Percentiles rank a stretch among this genome's conserved stretches.
Evolutionary conservation across 2,329 filamentous ascomycete species (phyloP).

Genomic region (Sclerotinia glacialis): DNA sequence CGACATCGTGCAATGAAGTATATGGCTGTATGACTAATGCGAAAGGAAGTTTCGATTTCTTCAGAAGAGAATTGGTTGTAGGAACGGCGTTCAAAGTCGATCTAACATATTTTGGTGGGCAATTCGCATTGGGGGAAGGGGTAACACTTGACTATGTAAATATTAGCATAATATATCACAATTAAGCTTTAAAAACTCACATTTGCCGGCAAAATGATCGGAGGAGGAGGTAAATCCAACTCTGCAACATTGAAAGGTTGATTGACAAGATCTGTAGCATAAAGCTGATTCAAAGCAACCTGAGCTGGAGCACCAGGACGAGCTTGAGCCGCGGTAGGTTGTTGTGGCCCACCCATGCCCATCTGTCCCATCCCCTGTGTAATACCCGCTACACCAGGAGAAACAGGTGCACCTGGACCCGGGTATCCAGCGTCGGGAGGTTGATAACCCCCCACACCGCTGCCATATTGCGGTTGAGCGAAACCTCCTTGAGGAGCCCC

Average conservation of each 20-base stretch:
- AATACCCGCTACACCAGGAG: slow-evolving; percentile 61
- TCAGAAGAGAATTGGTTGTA: slow-evolving; percentile 86
- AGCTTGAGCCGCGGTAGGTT: slow-evolving; percentile 45
- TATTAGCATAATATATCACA: slow-evolving; percentile 42
- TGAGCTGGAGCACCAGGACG: slow-evolving; percentile 48
- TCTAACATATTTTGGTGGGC: slow-evolving; percentile 87
- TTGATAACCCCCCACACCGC: slow-evolving; percentile 53
- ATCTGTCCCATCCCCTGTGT: slow-evolving; percentile 82
- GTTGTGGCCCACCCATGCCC: slow-evolving; percentile 54
- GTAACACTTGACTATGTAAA: slow-evolving; percentile 74
- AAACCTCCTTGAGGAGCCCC: slow-evolving; percentile 41
- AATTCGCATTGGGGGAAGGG: slow-evolving; percentile 86
- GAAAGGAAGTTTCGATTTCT: slow-evolving; percentile 95
- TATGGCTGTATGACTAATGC: slow-evolving; percentile 96
- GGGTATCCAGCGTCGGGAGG: slow-evolving; percentile 66
- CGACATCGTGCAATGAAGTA: slow-evolving; percentile 84
- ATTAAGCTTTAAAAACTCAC: slow-evolving; percentile 54
- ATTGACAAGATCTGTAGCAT: slow-evolving; percentile 85
- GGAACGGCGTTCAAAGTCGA: slow-evolving; percentile 94
- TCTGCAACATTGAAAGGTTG: slow-evolving; percentile 94
- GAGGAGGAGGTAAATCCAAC: slow-evolving; percentile 84
- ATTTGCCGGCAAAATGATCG: slow-evolving; percentile 86
- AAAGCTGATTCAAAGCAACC: slow-evolving; percentile 76
- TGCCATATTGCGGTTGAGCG: slow-evolving; percentile 40
- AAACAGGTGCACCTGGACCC: slow-evolving; percentile 45